Percentiles rank a stretch among this genome's conserved stretches.
These are phyloP conservation scores for Epipyxis sp. DNA, from an alignment of 108 stramenopile species.

Conservation along the genomic window DNA sequence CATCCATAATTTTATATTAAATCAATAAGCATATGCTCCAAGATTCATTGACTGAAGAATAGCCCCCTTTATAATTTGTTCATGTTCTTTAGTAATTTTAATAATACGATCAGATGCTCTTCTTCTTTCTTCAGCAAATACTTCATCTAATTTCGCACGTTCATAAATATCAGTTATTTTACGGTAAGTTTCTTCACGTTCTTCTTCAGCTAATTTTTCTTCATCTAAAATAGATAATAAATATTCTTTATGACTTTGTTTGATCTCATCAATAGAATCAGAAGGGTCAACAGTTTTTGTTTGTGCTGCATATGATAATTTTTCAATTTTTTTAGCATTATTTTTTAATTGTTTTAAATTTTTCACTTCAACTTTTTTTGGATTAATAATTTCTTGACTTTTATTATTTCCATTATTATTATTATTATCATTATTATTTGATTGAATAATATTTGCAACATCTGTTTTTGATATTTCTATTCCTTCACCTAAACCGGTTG, in stretches of 20 bases:
- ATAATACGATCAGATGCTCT: constrained; percentile 23
- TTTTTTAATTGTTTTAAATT: background rate
- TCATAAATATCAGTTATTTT: background rate
- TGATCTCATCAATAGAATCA: background rate
- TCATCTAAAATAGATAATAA: background rate
- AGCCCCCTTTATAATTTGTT: background rate
- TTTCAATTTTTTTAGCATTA: background rate
- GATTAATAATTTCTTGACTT: background rate
- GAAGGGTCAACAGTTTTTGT: background rate
- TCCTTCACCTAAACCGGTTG: background rate
- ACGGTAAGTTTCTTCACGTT: background rate
- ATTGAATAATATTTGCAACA: too few species aligned
- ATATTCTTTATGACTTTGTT: background rate
- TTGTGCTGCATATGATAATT: background rate
- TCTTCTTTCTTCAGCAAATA: constrained; percentile 21
- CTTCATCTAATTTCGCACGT: background rate
- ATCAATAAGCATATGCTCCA: too few species aligned
- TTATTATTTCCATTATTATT: too few species aligned
- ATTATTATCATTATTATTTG: too few species aligned
- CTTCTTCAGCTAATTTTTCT: constrained; percentile 7
- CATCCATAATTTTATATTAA: too few species aligned
- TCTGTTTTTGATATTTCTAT: too few species aligned
- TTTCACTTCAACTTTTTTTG: background rate
- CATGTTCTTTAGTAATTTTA: background rate
- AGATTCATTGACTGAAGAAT: constrained; percentile 4